Conservation (phyloP, 2,329 filamentous ascomycete genomes). For the Raffaelea albimanens region DNA sequence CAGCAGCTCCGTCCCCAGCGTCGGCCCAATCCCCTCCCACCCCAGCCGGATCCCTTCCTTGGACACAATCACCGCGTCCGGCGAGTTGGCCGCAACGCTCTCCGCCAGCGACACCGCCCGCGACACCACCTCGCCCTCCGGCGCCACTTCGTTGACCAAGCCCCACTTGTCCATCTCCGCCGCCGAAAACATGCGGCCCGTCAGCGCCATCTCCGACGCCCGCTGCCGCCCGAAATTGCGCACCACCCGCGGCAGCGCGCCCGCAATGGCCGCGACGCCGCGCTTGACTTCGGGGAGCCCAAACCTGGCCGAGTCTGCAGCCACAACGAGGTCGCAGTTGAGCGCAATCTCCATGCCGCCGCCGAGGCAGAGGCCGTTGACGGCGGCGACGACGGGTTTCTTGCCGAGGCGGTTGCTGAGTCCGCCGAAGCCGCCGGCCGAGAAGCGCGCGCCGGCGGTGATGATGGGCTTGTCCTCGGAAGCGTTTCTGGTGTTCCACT, state of each 20-base stretch:
- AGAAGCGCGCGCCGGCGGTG: conserved; percentile 15
- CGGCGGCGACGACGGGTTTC: conserved; percentile 68
- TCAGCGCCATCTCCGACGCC: conserved; percentile 62
- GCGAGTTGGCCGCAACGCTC: conserved; percentile 56
- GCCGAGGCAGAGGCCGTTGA: conserved; percentile 66
- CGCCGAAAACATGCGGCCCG: conserved; percentile 50
- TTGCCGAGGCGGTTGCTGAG: conserved; percentile 56
- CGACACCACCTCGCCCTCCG: conserved; percentile 33
- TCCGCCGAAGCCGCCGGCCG: conserved; percentile 51
- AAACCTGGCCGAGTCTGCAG: conserved; percentile 49
- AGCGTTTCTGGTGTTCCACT: conserved; percentile 41
- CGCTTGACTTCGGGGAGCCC: conserved; percentile 62
- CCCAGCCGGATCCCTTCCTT: conserved; percentile 62
- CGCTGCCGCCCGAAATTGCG: conserved; percentile 58
- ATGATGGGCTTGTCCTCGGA: conserved; percentile 5
- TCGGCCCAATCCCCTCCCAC: conserved; percentile 60
- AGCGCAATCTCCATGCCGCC: conserved; percentile 70
- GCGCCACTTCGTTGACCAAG: conserved; percentile 57
- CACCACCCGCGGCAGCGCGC: conserved; percentile 57
- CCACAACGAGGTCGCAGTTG: conserved; percentile 65
- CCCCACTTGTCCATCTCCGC: conserved; percentile 55
- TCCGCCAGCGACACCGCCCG: conserved; percentile 53
- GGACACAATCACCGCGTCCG: conserved; percentile 67
- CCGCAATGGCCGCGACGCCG: conserved; percentile 63
- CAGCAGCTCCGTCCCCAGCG: conserved; percentile 49